Conservation (phyloP, 2,329 filamentous ascomycete species). For the Lecanicillium sp. region DNA sequence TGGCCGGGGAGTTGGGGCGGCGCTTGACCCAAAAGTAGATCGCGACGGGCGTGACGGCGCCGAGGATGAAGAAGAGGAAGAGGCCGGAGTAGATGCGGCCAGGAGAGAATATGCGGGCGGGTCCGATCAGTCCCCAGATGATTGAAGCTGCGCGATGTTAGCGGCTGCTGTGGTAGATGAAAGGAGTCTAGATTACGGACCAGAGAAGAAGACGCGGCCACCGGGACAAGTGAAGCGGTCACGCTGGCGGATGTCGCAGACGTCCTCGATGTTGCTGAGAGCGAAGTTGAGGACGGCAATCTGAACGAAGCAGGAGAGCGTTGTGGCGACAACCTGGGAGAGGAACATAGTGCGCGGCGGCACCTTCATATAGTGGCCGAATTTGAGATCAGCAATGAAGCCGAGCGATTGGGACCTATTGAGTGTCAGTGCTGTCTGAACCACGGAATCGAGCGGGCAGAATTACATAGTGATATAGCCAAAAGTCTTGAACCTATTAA, state of each 20-base stretch:
- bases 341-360: constrained; percentile 62
- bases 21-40: constrained; percentile 45
- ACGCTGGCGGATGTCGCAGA: constrained; percentile 54
- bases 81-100: constrained; percentile 56
- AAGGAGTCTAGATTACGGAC: constrained; percentile 26
- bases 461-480: constrained; percentile 53
- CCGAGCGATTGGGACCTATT: constrained; percentile 52
- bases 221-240: constrained; percentile 59
- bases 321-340: constrained; percentile 59
- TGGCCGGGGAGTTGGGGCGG: constrained; percentile 44
- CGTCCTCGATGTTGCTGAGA: constrained; percentile 52
- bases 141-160: constrained; percentile 50
- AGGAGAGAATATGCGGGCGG: constrained; percentile 56
- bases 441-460: background rate
- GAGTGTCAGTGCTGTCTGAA: background rate
- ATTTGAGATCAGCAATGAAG: constrained; percentile 62
- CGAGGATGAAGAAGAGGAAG: constrained; percentile 53
- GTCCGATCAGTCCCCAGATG: constrained; percentile 63
- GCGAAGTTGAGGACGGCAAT: constrained; percentile 58
- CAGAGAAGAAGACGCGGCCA: constrained; percentile 57
- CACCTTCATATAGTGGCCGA: constrained; percentile 69
- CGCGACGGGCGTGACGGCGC: constrained; percentile 45
- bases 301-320: constrained; percentile 61
- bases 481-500: constrained; percentile 54
- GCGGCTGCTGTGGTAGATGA: background rate